These are phyloP conservation scores for Sodiomyces alkalinus DNA, from an alignment of 2,329 filamentous ascomycete species.

Conservation along the genomic window DNA sequence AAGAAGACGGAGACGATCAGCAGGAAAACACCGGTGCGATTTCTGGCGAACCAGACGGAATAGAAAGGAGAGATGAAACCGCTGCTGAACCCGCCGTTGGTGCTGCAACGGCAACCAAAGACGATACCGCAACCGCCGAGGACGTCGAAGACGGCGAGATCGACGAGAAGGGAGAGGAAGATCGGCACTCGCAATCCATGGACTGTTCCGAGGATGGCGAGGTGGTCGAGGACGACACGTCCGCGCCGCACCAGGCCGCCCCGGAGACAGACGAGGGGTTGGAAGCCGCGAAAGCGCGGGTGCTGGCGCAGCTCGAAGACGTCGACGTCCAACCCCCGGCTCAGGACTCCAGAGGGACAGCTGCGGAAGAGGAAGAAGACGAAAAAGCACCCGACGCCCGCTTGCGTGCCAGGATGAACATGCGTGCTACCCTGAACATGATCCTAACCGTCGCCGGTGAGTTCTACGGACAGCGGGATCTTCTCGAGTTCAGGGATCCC, in stretches of 20 bases:
- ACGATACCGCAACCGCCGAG: no score
- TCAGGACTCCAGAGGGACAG: no score
- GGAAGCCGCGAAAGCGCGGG: slow-evolving; percentile 29
- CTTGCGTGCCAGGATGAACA: slow-evolving; percentile 28
- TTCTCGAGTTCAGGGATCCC: slow-evolving; percentile 59
- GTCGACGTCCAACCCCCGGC: no score
- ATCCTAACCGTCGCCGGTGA: slow-evolving; percentile 78
- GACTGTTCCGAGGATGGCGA: slow-evolving; percentile 27
- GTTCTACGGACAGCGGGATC: slow-evolving; percentile 76
- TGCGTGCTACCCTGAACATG: slow-evolving; percentile 74
- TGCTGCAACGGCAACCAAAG: no score
- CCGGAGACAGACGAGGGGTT: slow-evolving; percentile 16
- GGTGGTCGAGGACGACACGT: slow-evolving; percentile 15
- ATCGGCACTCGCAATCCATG: slow-evolving; percentile 20
- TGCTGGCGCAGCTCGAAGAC: slow-evolving; percentile 28
- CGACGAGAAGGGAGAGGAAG: slow-evolving; percentile 7
- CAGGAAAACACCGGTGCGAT: no score
- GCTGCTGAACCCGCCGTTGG: no score
- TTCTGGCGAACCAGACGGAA: no score
- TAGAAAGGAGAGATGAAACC: no score
- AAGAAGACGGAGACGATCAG: no score
- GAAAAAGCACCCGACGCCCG: slow-evolving; percentile 9
- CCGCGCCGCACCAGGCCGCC: slow-evolving; percentile 13
- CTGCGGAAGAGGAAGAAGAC: slow-evolving; percentile 10
- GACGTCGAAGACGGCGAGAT: slow-evolving; percentile 6